These are phyloP conservation scores for Leccinellum albellum DNA, from an alignment of 768 basidiomycete genomes.

Conservation along the genomic window DNA sequence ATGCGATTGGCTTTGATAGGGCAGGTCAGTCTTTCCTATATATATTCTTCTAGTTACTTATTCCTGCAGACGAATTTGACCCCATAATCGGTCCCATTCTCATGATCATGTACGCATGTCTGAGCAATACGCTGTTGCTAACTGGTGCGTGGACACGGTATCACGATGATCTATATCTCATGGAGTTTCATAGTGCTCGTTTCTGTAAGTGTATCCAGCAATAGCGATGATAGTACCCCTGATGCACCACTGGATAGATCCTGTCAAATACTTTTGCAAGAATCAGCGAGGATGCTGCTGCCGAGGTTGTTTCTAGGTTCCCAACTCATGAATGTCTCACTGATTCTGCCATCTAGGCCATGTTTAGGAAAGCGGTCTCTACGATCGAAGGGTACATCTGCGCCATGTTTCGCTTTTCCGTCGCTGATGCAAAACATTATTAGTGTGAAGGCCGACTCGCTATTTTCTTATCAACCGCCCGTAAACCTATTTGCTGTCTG, in stretches of 20 bases:
- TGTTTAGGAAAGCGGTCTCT: constrained; percentile 91
- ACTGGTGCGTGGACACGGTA: constrained; percentile 56
- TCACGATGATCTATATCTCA: not conserved
- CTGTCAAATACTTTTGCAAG: constrained; percentile 93
- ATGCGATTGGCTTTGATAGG: constrained; percentile 82
- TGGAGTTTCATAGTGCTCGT: constrained; percentile 57
- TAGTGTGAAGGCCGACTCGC: constrained; percentile 82
- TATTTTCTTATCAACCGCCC: constrained; percentile 94
- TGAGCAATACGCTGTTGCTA: constrained; percentile 88
- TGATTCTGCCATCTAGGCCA: constrained; percentile 50
- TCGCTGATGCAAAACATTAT: constrained; percentile 11
- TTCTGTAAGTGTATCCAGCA: constrained; percentile 48
- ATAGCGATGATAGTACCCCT: not conserved
- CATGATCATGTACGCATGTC: constrained; percentile 85
- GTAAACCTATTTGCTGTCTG: constrained; percentile 85
- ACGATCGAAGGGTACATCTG: constrained; percentile 82
- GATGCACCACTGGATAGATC: constrained; percentile 51
- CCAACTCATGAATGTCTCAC: not conserved
- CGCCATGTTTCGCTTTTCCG: not conserved
- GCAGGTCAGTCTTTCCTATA: constrained; percentile 52
- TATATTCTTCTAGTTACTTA: constrained; percentile 2
- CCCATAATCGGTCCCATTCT: constrained; percentile 86
- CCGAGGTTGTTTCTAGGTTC: constrained; percentile 55
- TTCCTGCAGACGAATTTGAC: constrained; percentile 64
- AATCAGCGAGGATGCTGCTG: constrained; percentile 89